These are phyloP conservation scores for Phialophora macrospora DNA, from an alignment of 2,329 filamentous ascomycete species.

Conservation along the genomic window DNA sequence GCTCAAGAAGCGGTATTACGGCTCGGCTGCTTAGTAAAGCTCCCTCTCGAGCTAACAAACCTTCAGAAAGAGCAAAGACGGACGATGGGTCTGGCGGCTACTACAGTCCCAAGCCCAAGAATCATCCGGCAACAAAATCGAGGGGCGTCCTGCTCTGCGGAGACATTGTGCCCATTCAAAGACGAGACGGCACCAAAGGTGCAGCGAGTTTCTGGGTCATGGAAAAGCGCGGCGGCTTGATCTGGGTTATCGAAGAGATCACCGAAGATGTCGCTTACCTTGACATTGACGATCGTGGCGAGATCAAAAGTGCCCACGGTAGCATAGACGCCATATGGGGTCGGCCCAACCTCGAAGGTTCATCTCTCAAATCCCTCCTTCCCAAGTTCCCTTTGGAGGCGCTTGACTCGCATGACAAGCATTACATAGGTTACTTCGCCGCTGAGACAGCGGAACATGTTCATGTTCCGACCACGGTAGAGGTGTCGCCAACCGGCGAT, in stretches of 20 bases:
- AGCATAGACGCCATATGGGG: constrained; percentile 88
- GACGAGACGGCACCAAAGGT: constrained; percentile 87
- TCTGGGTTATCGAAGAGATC: constrained; percentile 98
- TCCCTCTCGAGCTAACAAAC: constrained; percentile 58
- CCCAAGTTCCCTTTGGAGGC: constrained; percentile 75
- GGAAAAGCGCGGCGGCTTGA: constrained; percentile 89
- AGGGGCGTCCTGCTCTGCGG: constrained; percentile 90
- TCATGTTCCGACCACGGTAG: constrained; percentile 82
- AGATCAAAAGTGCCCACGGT: constrained; percentile 72
- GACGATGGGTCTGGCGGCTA: constrained; percentile 61
- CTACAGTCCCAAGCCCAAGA: constrained; percentile 52
- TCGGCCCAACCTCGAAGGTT: constrained; percentile 65
- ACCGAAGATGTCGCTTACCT: constrained; percentile 87
- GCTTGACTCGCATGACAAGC: constrained; percentile 46
- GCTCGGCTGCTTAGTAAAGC: constrained; percentile 87
- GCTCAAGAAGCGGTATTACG: constrained; percentile 83
- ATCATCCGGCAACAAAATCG: constrained; percentile 76
- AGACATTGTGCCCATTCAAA: constrained; percentile 97
- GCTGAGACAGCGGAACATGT: constrained; percentile 76
- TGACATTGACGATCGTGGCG: constrained; percentile 75
- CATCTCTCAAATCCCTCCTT: constrained; percentile 77
- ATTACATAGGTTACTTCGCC: constrained; percentile 75
- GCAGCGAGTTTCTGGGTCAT: constrained; percentile 98
- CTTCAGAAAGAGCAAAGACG: constrained; percentile 58
- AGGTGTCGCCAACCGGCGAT: constrained; percentile 70